Conservation (phyloP, 2,329 filamentous ascomycete genomes). For the Sclerotinia trifoliorum region DNA sequence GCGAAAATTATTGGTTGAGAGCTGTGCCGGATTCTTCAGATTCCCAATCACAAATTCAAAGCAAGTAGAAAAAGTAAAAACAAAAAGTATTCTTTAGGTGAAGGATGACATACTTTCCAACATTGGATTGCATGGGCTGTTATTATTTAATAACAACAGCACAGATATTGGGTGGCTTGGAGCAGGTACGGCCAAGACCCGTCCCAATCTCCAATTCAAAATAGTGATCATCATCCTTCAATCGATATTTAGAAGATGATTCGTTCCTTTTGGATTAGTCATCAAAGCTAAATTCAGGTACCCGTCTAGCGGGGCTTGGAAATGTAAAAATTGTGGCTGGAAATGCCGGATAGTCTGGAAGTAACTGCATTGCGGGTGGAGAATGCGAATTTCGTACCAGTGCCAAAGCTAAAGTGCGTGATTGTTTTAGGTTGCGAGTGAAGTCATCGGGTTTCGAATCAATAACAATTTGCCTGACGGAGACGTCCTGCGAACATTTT, state of each 20-base stretch:
- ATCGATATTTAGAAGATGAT: slow-evolving; percentile 4
- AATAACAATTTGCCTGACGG: background rate
- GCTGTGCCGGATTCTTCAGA: background rate
- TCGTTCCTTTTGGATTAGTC: slow-evolving; percentile 8
- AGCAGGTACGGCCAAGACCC: background rate
- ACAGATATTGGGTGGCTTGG: slow-evolving; percentile 15
- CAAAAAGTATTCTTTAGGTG: background rate
- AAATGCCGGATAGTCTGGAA: background rate
- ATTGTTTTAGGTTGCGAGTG: background rate
- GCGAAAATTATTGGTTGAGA: background rate
- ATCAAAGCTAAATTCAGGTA: background rate
- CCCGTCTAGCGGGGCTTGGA: slow-evolving; percentile 3
- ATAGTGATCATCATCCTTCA: slow-evolving; percentile 1
- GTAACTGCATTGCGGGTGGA: background rate
- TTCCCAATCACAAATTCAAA: background rate
- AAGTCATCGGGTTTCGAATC: background rate
- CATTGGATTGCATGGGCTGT: background rate
- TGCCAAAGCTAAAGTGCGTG: background rate
- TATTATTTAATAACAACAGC: background rate
- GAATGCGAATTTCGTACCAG: background rate
- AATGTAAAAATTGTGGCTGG: background rate
- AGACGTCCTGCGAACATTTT: background rate
- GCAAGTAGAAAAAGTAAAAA: background rate
- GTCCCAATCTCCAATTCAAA: background rate
- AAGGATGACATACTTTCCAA: background rate